Conservation (phyloP, 164 flowering plant genomes). For the Macadamia integrifolia region DNA sequence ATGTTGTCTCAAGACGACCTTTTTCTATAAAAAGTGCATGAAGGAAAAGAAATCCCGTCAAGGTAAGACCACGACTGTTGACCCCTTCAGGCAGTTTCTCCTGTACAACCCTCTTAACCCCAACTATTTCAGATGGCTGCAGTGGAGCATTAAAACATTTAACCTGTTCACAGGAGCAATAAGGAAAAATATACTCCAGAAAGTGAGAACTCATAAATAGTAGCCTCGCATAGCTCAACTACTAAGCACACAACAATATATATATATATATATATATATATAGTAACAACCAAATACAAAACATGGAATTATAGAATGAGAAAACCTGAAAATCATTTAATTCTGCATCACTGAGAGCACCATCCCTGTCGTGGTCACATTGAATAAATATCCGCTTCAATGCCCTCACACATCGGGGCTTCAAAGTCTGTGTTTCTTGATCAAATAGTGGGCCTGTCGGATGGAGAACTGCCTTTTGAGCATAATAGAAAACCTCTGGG, state of each 20-base stretch:
- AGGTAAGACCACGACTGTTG: slow-evolving; percentile 79
- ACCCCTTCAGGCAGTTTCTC: slow-evolving; percentile 92
- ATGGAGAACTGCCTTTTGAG: slow-evolving; percentile 87
- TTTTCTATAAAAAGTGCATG: slow-evolving; percentile 97
- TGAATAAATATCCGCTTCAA: slow-evolving; percentile 68
- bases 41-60: slow-evolving; percentile 89
- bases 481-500: slow-evolving; percentile 96
- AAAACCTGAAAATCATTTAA: slow-evolving; percentile 87
- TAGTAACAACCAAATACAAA: too few relatives aligned
- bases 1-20: slow-evolving; percentile 96
- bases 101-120: slow-evolving; percentile 91
- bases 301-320: neutral
- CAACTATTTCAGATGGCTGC: slow-evolving; percentile 85
- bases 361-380: slow-evolving; percentile 71
- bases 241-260: too few relatives aligned
- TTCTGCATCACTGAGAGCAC: slow-evolving; percentile 62
- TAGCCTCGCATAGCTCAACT: too few relatives aligned
- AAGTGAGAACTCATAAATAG: neutral
- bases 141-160: slow-evolving; percentile 94
- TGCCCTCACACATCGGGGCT: slow-evolving; percentile 62
- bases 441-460: slow-evolving; percentile 72
- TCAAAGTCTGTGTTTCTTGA: slow-evolving; percentile 56
- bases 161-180: slow-evolving; percentile 46
- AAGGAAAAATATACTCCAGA: neutral
- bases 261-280: neutral